A percentile compares a stretch with the other conserved stretches of the same genome.
Conservation (phyloP, 106 monocot species). For the Gastrodia elata region DNA sequence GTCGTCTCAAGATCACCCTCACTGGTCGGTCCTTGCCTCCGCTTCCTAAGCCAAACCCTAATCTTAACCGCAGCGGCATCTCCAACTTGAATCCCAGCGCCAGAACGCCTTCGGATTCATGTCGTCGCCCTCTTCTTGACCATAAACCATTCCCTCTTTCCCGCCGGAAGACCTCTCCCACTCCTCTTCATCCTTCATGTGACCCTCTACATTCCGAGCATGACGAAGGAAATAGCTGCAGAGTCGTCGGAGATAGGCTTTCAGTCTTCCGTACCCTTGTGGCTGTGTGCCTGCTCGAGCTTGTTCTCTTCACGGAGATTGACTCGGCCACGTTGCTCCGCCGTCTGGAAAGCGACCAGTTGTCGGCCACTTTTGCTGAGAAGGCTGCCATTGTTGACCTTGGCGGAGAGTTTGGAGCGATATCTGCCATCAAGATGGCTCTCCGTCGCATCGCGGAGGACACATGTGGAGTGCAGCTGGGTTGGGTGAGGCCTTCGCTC, state of each 20-base stretch:
- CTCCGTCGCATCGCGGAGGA: slow-evolving; percentile 71
- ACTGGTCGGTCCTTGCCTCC: slow-evolving; percentile 72
- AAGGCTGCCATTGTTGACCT: slow-evolving; percentile 60
- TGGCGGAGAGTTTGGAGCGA: slow-evolving; percentile 52
- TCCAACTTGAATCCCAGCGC: slow-evolving; percentile 1
- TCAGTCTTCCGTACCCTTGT: slow-evolving; percentile 72
- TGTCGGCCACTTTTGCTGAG: slow-evolving; percentile 47
- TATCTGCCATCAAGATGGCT: slow-evolving; percentile 55
- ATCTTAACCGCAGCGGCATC: slow-evolving; percentile 14
- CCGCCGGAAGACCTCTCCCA: slow-evolving; percentile 8
- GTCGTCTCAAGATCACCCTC: slow-evolving; percentile 70
- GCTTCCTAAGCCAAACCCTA: slow-evolving; percentile 37
- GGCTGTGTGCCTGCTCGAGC: slow-evolving; percentile 83
- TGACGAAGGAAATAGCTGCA: slow-evolving; percentile 4
- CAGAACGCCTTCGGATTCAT: slow-evolving; percentile 16
- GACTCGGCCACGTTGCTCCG: slow-evolving; percentile 61
- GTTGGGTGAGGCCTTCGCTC: slow-evolving; percentile 6
- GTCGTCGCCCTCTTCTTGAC: slow-evolving; percentile 13
- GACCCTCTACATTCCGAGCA: background rate
- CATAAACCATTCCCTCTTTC: slow-evolving; percentile 12
- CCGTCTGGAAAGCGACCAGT: slow-evolving; percentile 55
- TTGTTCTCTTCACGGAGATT: slow-evolving; percentile 68
- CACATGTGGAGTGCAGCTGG: slow-evolving; percentile 59
- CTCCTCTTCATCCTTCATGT: background rate
- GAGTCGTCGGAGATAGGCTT: slow-evolving; percentile 29